A percentile compares a stretch with the other conserved stretches of the same genome.
These are phyloP conservation scores for Lotmaria passim DNA, from an alignment of 208 protist genomes.

Conservation along the genomic window DNA sequence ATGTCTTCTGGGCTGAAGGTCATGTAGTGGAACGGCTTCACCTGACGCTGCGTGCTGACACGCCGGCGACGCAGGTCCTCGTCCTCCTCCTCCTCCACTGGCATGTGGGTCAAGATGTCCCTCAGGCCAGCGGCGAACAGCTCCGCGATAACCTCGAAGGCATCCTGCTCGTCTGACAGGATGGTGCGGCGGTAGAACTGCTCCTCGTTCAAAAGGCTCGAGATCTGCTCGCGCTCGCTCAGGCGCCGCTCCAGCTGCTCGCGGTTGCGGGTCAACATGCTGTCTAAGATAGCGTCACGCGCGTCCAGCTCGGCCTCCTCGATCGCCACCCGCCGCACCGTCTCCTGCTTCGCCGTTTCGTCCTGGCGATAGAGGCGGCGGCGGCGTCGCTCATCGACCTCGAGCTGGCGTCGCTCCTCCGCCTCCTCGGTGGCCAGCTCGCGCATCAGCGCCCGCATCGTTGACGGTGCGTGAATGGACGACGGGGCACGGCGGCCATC, in stretches of 20 bases:
- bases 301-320: conserved; percentile 57
- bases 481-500: conserved; percentile 23
- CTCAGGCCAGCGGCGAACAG: conserved; percentile 56
- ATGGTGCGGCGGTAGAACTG: conserved; percentile 73
- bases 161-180: conserved; percentile 74
- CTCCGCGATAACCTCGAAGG: conserved; percentile 67
- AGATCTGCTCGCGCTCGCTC: conserved; percentile 52
- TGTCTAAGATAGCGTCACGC: conserved; percentile 58
- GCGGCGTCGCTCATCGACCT: conserved; percentile 58
- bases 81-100: conserved; percentile 35
- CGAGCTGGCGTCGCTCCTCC: conserved; percentile 43
- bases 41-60: conserved; percentile 48
- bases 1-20: conserved; percentile 86
- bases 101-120: conserved; percentile 41
- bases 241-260: conserved; percentile 64
- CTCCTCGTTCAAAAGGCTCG: conserved; percentile 56
- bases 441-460: conserved; percentile 38
- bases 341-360: conserved; percentile 48
- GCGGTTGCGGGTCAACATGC: conserved; percentile 57
- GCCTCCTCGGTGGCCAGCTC: conserved; percentile 56
- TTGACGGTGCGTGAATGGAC: conserved; percentile 26
- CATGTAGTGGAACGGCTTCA: conserved; percentile 90
- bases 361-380: conserved; percentile 62
- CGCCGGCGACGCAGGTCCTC: conserved; percentile 53
- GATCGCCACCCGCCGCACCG: conserved; percentile 44